Evolutionary conservation across 2,329 filamentous ascomycete genomes (phyloP), one percentile per base, ranked within the genome.

Genomic region (Neofusicoccum umdonicola): DNA sequence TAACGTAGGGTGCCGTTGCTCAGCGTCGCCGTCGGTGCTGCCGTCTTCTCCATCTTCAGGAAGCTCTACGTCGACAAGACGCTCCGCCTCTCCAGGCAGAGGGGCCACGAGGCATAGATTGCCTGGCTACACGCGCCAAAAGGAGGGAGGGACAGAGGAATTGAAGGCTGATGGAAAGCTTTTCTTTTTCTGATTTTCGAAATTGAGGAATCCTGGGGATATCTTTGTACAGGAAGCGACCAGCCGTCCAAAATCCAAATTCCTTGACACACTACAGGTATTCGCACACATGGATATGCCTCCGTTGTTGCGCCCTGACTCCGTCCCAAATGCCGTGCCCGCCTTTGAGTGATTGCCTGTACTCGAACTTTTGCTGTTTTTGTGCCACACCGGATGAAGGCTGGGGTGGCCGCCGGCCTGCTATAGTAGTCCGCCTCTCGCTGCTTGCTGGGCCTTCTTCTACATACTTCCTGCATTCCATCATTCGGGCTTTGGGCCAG

Each of bases 31-130:
- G 78, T 98, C 70, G 80, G 84, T 76, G 92, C 92, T 72, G 95
- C 91, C 73, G 79, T 83, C 77, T 98, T 96, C 86, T 95, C 93
- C 66, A 83, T 90, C 81, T 77, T 80, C 77, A 88, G 89, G 78
- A 97, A 98, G 84, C 87, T 99, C 77, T 78, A 87, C 68, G 88
- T 89, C 72, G 95, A 99, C 85, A 94, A 94, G 87, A 96, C 90
- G 73, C 90, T 99, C 74, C 92, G 95, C 77, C 88, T 98, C 72
- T 84, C 83, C 78, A 89, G 93, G 76, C 88, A 92, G 71, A 78
- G 78, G 68, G 76, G 75, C 63, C 68, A 67, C 66, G 68, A 76
- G 39, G 54, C 54, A 45, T 76, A 76, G 39, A 45, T 48, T 57
- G 64, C 44, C 13, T 4, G 39, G 44, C 15, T 19, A 35, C 17